Evolutionary conservation across 495 filamentous ascomycete species (phyloP).

Genomic region (Neurospora sp.): DNA sequence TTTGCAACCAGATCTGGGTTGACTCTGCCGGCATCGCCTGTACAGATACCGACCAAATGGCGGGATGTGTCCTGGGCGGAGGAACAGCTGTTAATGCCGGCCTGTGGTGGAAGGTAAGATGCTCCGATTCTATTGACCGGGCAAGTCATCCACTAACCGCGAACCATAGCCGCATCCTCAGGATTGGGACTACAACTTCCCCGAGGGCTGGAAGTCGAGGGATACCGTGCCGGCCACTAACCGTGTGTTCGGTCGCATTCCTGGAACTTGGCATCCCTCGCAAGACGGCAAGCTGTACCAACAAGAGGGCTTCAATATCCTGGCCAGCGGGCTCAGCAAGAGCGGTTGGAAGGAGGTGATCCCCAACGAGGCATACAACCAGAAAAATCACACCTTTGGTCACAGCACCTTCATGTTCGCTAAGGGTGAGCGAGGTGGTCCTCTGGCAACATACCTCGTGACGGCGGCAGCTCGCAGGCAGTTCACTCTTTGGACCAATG

Average conservation of each 20-base stretch:
- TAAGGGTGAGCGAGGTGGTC: constrained; percentile 58
- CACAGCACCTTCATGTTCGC: constrained; percentile 62
- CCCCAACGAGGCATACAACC: constrained; percentile 47
- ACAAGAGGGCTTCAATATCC: constrained; percentile 52
- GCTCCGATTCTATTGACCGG: neutral
- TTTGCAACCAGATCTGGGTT: constrained; percentile 59
- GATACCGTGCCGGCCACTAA: constrained; percentile 50
- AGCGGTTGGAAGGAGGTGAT: constrained; percentile 54
- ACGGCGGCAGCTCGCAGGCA: constrained; percentile 48
- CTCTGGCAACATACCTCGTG: constrained; percentile 63
- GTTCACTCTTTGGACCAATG: constrained; percentile 56
- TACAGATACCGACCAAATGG: constrained; percentile 60
- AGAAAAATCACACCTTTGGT: constrained; percentile 57
- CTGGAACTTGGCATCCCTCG: constrained; percentile 58
- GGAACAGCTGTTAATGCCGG: constrained; percentile 63
- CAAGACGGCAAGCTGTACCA: constrained; percentile 58
- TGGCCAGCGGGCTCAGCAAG: constrained; percentile 43
- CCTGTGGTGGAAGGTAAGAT: constrained; percentile 41
- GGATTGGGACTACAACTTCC: constrained; percentile 72
- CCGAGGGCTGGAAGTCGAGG: constrained; percentile 57
- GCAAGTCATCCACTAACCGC: neutral
- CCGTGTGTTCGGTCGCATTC: constrained; percentile 57
- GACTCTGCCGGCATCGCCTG: constrained; percentile 53
- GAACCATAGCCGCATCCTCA: constrained; percentile 23
- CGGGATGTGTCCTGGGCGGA: constrained; percentile 66